Base-by-base conservation (phyloP, 2,329 filamentous ascomycete species). In the Colletotrichum tofieldiae region DNA sequence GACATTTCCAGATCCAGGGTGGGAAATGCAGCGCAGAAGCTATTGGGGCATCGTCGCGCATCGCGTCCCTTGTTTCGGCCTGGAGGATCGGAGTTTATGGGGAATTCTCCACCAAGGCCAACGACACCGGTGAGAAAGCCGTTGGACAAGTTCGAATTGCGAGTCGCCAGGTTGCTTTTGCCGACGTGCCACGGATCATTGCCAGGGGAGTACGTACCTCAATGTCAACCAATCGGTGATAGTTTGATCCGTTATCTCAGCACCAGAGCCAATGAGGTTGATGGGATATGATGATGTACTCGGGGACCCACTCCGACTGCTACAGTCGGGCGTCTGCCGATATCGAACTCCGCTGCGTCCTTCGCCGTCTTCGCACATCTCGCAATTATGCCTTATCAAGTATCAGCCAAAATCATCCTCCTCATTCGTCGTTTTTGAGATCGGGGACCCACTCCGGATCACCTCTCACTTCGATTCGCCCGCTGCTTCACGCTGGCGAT, bases 281-380 rank as follows among this genome's bases (percentile, higher is more conserved):
- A 11, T 2, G 14, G 1, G 35, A 63, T 59, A 68, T 37, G 52
- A 9, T 11, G 35, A 26, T 37, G 6, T 5, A 7, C 16, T 63
- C 69, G 69, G 65, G 65, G 69, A 72, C 69, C 69, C 69, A 72
- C 69, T 69, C 69, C 69, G 65, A 72, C 39, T 32, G 69, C 16
- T 49, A 60, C 59, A n/a, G 41, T 56, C n/a, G 52, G 47, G 51
- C 8, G 45, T n/a, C 37, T 69, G 65, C 41, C 37, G 58, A 35
- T 23, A 7, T 47, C 12, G 2, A 23, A 6, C 52, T 56, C 35
- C 35, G n/a, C 43, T 20, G 18, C 29, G 18, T 6, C 26, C 32
- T 52, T 35, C 16, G 14, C 43, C 20, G 32, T 18, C 35, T 52
- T 35, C n/a, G 23, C 60, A 41, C 51, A 32, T 51, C 56, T 72